Evolutionary conservation across 78 protist genomes (phyloP).

Genomic region (Dictyostelium citrinum): DNA sequence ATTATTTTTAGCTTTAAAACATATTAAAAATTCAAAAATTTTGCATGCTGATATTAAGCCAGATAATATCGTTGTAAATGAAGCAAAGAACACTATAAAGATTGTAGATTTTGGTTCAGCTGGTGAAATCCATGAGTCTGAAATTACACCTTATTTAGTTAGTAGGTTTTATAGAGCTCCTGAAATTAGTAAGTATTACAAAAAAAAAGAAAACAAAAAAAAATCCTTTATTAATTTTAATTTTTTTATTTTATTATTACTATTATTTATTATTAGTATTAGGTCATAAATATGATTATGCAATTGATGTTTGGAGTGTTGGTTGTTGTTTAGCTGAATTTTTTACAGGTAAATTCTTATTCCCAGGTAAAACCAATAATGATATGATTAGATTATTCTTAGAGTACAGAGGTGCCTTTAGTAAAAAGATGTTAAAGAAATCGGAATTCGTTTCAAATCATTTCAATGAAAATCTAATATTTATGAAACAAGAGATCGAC

Average conservation of each 20-base stretch:
- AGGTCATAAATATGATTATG: slow-evolving; percentile 83
- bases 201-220: not conserved
- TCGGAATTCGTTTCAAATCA: slow-evolving; percentile 67
- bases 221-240: not conserved
- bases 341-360: slow-evolving; percentile 92
- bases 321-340: slow-evolving; percentile 94
- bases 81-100: slow-evolving; percentile 74
- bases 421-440: slow-evolving; percentile 74
- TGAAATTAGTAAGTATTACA: slow-evolving; percentile 84
- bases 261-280: slow-evolving; percentile 58
- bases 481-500: slow-evolving; percentile 79
- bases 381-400: slow-evolving; percentile 89
- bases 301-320: slow-evolving; percentile 95
- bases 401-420: slow-evolving; percentile 79
- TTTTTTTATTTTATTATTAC: not conserved
- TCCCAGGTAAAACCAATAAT: slow-evolving; percentile 95
- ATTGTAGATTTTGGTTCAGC: slow-evolving; percentile 95
- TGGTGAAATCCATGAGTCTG: slow-evolving; percentile 71
- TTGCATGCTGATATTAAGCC: slow-evolving; percentile 95
- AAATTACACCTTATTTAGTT: slow-evolving; percentile 88
- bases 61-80: slow-evolving; percentile 83
- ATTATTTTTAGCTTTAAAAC: slow-evolving; percentile 85
- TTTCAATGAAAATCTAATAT: slow-evolving; percentile 77
- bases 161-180: slow-evolving; percentile 96
- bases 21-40: slow-evolving; percentile 61